Evolutionary conservation across 2,329 filamentous ascomycete genomes (phyloP).

Genomic region (Amauroascus niger): DNA sequence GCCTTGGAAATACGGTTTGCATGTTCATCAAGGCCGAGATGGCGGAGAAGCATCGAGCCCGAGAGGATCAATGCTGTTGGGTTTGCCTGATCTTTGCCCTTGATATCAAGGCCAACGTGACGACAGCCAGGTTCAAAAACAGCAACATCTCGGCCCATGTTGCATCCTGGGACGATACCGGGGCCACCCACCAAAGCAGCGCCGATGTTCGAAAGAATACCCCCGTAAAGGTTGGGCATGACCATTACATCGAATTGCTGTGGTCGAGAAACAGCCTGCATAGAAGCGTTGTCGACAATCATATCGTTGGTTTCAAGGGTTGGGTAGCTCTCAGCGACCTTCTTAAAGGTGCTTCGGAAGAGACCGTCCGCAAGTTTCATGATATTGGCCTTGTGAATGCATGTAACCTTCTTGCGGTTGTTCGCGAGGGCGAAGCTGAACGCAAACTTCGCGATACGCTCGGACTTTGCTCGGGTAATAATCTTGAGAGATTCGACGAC

Average conservation of each 20-base stretch:
- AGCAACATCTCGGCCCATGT: constrained; percentile 97
- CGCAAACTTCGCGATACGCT: constrained; percentile 98
- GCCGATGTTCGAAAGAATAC: constrained; percentile 97
- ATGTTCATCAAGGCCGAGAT: constrained; percentile 94
- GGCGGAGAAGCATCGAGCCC: constrained; percentile 91
- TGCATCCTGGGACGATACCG: constrained; percentile 94
- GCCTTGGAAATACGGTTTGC: constrained; percentile 91
- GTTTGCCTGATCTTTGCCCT: constrained; percentile 99
- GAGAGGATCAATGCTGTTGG: constrained; percentile 91
- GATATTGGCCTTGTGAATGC: constrained; percentile 99
- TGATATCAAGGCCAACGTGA: constrained; percentile 98
- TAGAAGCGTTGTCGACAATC: constrained; percentile 99
- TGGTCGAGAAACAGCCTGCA: constrained; percentile 93
- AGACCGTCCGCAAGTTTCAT: constrained; percentile 99
- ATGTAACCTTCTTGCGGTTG: constrained; percentile 98
- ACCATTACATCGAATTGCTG: constrained; percentile 99
- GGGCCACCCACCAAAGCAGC: constrained; percentile 94
- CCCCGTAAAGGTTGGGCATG: constrained; percentile 98
- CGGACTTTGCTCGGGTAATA: constrained; percentile 96
- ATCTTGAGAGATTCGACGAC: constrained; percentile 99
- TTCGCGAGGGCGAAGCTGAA: constrained; percentile 97
- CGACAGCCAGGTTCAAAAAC: constrained; percentile 98
- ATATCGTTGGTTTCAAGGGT: constrained; percentile 95
- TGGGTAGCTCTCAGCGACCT: constrained; percentile 86
- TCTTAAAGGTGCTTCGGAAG: constrained; percentile 95